Evolutionary conservation across 371 early-diverging fungal species (phyloP), one percentile per base, ranked within the genome.

Genomic region (Mortierella sp.): DNA sequence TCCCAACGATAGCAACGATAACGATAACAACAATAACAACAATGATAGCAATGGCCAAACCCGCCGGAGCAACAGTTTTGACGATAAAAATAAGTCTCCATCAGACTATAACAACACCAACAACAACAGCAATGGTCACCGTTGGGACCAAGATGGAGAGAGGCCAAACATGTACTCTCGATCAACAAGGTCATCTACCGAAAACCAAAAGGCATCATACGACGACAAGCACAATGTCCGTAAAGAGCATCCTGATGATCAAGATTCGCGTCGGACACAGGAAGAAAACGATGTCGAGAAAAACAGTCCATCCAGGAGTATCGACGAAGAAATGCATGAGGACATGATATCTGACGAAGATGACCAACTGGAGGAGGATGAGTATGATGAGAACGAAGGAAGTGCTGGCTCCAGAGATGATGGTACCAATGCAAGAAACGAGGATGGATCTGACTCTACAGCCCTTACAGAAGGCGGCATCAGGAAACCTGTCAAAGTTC

Each of bases 401-500:
- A 58, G 67, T 4, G 16, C 63, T 9, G 55, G 32, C 16, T 58
- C 71, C 11, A 63, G 55, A 41, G 63, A 70, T 6, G 68, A 33
- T 21, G 47, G 52, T 11, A 50, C 43, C 41, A 36, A 65, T 9
- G n/a, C 72, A 19, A 79, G 64, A 50, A 67, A 58, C 15, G 68
- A 67, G n/a, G 71, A 74, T 21, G 74, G 68, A 33, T 48, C 67
- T 19, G 63, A 73, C 33, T 40, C 65, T 4, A 45, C 41, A n/a
- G 48, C 41, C n/a, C 45, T 61, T 19, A 47, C 74, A 2, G 58
- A 48, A 32, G 65, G 60, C 24, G 71, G 60, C 28, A 50, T 47
- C 6, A 62, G 63, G 0, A 74, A 69, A 40, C 74, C 66, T 11
- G 65, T 72, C 64, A 78, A 78, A 50, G 78, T 78, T 40, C 73